These are phyloP conservation scores for Cercospora nicotianae DNA, from an alignment of 2,329 filamentous ascomycete genomes.

Conservation along the genomic window DNA sequence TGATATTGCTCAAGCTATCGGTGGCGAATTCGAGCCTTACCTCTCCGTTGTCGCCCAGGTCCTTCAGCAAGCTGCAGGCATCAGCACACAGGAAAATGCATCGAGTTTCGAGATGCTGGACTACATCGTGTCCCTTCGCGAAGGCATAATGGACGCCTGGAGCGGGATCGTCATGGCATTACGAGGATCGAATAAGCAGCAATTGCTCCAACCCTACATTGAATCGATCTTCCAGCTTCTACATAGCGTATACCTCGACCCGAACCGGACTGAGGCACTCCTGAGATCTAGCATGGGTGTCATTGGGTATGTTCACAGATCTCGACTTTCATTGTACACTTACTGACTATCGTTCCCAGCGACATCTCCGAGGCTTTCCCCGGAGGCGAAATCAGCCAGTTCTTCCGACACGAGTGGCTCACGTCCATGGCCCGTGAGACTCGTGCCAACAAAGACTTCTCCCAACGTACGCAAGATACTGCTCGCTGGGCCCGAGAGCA, in stretches of 20 bases:
- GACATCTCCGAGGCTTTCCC: slow-evolving; percentile 94
- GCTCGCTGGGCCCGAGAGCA: slow-evolving; percentile 97
- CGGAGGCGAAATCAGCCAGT: slow-evolving; percentile 77
- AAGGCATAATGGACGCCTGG: slow-evolving; percentile 99
- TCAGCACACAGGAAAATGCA: slow-evolving; percentile 62
- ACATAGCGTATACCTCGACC: slow-evolving; percentile 74
- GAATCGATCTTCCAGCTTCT: slow-evolving; percentile 85
- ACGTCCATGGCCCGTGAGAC: slow-evolving; percentile 88
- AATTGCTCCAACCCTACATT: slow-evolving; percentile 73
- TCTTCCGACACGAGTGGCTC: slow-evolving; percentile 90
- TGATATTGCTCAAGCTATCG: slow-evolving; percentile 93
- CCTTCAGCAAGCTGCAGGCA: slow-evolving; percentile 84
- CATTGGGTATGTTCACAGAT: slow-evolving; percentile 69
- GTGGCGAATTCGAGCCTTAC: slow-evolving; percentile 89
- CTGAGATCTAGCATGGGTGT: slow-evolving; percentile 96
- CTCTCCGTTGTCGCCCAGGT: slow-evolving; percentile 89
- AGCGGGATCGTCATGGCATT: slow-evolving; percentile 93
- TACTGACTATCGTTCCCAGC: slow-evolving; percentile 54
- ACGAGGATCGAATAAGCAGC: slow-evolving; percentile 75
- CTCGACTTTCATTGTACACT: slow-evolving; percentile 2
- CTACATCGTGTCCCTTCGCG: slow-evolving; percentile 89
- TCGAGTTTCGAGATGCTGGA: slow-evolving; percentile 89
- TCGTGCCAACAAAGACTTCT: slow-evolving; percentile 83
- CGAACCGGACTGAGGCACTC: slow-evolving; percentile 85
- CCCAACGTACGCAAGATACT: slow-evolving; percentile 82